A percentile compares a stretch with the other conserved stretches of the same genome.
Conservation (phyloP, 2,329 filamentous ascomycete species). For the Trichoderma sp. region DNA sequence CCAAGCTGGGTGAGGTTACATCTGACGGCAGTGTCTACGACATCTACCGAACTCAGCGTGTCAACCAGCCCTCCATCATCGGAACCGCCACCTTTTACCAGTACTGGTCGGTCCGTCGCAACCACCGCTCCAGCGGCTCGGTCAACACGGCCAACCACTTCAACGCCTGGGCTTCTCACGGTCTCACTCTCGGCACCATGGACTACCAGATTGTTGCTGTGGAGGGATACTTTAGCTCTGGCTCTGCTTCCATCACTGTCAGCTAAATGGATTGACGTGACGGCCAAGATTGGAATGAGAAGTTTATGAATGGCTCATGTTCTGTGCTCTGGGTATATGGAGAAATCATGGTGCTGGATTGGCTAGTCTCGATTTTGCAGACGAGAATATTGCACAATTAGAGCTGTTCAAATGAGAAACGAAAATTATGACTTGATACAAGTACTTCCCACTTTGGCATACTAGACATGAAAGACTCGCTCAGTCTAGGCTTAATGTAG, state of each 20-base stretch:
- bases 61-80: constrained; percentile 19
- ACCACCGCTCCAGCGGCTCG: constrained; percentile 17
- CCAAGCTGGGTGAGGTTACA: constrained; percentile 16
- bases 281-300: background rate
- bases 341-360: background rate
- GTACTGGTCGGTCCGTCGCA: constrained; percentile 18
- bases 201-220: constrained; percentile 17
- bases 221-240: constrained; percentile 13
- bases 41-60: constrained; percentile 15
- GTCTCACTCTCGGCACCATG: background rate
- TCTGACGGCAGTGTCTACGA: constrained; percentile 17
- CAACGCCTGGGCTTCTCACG: background rate
- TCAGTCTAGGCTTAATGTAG: too few relatives aligned
- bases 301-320: background rate
- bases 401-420: background rate
- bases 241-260: constrained; percentile 1
- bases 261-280: background rate
- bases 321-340: background rate
- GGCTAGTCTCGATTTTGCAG: background rate
- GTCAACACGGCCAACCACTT: constrained; percentile 16
- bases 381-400: background rate
- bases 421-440: background rate
- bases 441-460: background rate
- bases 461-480: background rate
- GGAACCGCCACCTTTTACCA: constrained; percentile 18